Evolutionary conservation across 352 stramenopile genomes (phyloP).

Genomic region (Globisporangium paddicum): DNA sequence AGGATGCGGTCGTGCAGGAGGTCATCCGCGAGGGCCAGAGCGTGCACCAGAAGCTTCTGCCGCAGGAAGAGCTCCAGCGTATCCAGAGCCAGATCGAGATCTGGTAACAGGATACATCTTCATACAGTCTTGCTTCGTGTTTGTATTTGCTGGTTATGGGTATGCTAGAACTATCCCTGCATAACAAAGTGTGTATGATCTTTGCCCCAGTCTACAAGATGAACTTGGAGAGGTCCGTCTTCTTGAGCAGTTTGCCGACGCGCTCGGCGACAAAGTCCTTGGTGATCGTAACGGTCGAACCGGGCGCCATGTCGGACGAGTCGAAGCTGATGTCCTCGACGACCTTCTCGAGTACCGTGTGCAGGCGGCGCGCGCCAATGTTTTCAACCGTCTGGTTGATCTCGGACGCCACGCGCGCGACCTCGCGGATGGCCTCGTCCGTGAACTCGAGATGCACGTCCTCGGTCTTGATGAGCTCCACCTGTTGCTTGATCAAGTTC

Average conservation of each 20-base stretch:
- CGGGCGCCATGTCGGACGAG: constrained; percentile 88
- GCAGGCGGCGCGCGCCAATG: constrained; percentile 97
- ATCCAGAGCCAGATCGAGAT: constrained; percentile 81
- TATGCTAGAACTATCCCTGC: not conserved
- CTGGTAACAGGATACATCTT: constrained; percentile 28
- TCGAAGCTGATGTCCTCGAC: constrained; percentile 99
- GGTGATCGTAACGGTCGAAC: constrained; percentile 87
- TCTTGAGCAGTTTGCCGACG: constrained; percentile 93
- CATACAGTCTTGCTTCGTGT: not conserved
- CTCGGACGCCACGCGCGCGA: constrained; percentile 93
- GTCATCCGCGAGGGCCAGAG: constrained; percentile 37
- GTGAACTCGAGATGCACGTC: constrained; percentile 95
- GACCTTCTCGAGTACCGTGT: constrained; percentile 98
- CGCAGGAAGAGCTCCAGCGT: constrained; percentile 63
- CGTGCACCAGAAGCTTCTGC: constrained; percentile 41
- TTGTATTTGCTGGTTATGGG: not conserved
- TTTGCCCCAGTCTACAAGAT: constrained; percentile 88
- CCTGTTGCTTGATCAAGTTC: constrained; percentile 98
- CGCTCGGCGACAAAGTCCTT: constrained; percentile 94
- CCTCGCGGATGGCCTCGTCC: constrained; percentile 96
- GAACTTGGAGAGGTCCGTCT: constrained; percentile 97
- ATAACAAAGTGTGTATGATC: not conserved
- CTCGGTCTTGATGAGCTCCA: constrained; percentile 97
- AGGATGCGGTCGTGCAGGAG: constrained; percentile 42
- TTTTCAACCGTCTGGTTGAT: constrained; percentile 98